Evolutionary conservation across 345 rosid species (phyloP).

Genomic region (Barbarea vulgaris): DNA sequence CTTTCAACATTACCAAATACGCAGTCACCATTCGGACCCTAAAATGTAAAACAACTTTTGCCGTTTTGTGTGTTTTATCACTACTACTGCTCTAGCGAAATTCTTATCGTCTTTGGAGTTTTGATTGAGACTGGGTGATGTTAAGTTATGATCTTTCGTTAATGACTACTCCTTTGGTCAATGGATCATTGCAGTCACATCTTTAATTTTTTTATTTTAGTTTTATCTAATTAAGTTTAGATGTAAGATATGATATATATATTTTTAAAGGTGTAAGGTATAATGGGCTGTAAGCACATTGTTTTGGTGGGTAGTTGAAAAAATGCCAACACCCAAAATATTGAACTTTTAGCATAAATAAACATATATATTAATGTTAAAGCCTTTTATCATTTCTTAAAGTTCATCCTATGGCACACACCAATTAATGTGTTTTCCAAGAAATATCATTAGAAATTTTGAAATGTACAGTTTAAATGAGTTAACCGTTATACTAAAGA

Average conservation of each 20-base stretch:
- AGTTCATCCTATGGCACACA: neutral
- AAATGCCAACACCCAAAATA: neutral
- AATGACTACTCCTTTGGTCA: conserved; percentile 41
- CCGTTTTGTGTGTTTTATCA: conserved; percentile 28
- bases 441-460: neutral
- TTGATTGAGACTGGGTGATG: conserved; percentile 43
- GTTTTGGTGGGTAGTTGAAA: neutral
- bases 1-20: too few species aligned
- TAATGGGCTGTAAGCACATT: neutral
- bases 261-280: too few species aligned
- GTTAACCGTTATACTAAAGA: conserved; percentile 1
- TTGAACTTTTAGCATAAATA: neutral
- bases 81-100: conserved; percentile 25
- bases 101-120: conserved; percentile 35
- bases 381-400: neutral
- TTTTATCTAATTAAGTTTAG: neutral
- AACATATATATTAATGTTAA: too few species aligned
- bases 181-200: conserved; percentile 17
- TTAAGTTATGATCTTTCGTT: conserved; percentile 42
- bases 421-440: neutral
- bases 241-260: neutral
- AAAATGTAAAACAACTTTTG: conserved; percentile 21
- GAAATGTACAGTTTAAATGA: neutral
- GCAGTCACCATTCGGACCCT: too few species aligned
- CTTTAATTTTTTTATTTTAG: neutral